Evolutionary conservation across 306 rosid species (phyloP), one percentile per base, ranked within the genome.

Genomic region (Cucurbita pepo): DNA sequence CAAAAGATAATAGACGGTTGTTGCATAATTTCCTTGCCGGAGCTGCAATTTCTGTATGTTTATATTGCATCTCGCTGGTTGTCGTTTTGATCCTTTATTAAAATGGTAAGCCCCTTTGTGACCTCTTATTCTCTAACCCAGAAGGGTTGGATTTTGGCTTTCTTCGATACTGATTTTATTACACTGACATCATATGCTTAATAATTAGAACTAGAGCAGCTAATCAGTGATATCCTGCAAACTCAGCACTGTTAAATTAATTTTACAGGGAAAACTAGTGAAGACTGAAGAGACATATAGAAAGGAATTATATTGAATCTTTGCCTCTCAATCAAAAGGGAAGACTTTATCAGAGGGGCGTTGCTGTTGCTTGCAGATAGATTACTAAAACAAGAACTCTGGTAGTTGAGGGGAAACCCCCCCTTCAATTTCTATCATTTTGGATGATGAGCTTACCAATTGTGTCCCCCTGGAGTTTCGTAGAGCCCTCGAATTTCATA

Each of bases 1-100:
- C 91, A 55, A 91, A 89, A 86, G 96, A 95, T 83, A 83, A 95
- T 76, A 84, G 83, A 38, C 86, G 90, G 78, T 85, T 95, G 81
- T 83, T 91, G 76, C 83, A 88, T 81, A 95, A 95, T 85, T 85
- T 80, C 80, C 79, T 95, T 22, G 81, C 91, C 3, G 99, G 97
- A 70, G 47, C 81, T 47, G 81, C 75, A 69, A 76, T 95, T 80
- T 85, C 77, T 40, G 3, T 86, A 56, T 81, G 86, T 80, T 18
- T 95, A 80, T 95, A 95, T 74, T 84, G 82, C 81, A 53, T 83
- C 41, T 53, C 99, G 16, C 74, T 85, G 75, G 71, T 91, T 84
- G 84, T 95, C 54, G 81, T 69, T 89, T 86, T 79, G 81, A 84
- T 91, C 74, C 91, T 90, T 72, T 85, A 69, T 70, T 88, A 77